Evolutionary conservation across 768 basidiomycete genomes (phyloP).

Genomic region (Tylopilus intermedius): DNA sequence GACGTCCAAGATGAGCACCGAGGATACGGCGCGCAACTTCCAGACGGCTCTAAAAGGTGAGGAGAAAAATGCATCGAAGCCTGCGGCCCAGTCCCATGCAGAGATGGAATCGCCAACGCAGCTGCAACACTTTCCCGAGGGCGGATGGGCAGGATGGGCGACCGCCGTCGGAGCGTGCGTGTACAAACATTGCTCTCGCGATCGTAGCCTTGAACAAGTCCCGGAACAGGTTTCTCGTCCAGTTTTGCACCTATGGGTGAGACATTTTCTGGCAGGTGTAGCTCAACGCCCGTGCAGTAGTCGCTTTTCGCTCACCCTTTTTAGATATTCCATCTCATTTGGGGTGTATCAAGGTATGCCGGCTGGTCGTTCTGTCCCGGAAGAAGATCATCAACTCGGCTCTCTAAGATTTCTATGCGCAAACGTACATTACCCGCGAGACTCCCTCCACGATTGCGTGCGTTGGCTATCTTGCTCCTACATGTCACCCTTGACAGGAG

Average conservation of each 20-base stretch:
- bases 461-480: constrained; percentile 9
- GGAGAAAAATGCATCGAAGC: not conserved
- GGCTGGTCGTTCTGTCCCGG: not conserved
- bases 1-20: not conserved
- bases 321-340: constrained; percentile 36
- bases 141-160: constrained; percentile 29
- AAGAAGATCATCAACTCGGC: not conserved
- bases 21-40: not conserved
- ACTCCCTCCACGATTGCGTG: constrained; percentile 39
- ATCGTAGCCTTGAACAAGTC: not conserved
- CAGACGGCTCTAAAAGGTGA: not conserved
- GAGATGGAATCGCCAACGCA: no score
- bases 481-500: not conserved
- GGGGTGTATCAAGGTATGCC: constrained; percentile 41
- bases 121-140: constrained; percentile 21
- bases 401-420: constrained; percentile 36
- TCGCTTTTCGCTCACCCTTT: not conserved
- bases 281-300: not conserved
- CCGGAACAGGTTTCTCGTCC: constrained; percentile 32
- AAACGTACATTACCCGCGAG: constrained; percentile 33
- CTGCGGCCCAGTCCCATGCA: not conserved
- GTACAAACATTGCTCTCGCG: not conserved
- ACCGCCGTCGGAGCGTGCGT: constrained; percentile 30
- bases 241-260: constrained; percentile 37
- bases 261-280: not conserved